A percentile compares a stretch with the other conserved stretches of the same genome.
Conservation (phyloP, 1,139 yeast genomes). For the Kurtzmaniella quercitrusa region DNA sequence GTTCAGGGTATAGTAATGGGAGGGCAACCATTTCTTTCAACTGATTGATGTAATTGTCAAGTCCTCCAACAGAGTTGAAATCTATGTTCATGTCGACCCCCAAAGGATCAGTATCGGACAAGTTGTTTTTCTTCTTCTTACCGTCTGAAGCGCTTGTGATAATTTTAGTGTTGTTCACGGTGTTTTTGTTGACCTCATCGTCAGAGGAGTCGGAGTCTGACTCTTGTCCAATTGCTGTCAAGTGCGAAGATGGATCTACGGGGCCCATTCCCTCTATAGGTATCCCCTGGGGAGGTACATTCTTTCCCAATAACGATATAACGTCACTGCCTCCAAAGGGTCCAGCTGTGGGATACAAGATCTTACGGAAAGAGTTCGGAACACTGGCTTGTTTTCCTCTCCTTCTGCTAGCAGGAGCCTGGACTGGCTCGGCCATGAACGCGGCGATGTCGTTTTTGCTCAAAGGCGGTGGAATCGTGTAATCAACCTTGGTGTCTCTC, state of each 20-base stretch:
- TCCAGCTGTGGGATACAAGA: constrained; percentile 91
- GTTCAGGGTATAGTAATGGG: constrained; percentile 90
- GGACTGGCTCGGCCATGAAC: constrained; percentile 10
- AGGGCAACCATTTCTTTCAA: constrained; percentile 95
- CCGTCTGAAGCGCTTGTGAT: constrained; percentile 34
- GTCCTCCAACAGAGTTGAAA: constrained; percentile 87
- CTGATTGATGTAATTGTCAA: constrained; percentile 85
- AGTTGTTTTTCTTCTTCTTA: constrained; percentile 54
- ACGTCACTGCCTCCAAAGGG: constrained; percentile 95
- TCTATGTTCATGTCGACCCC: constrained; percentile 93
- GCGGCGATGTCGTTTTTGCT: constrained; percentile 11
- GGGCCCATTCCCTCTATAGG: constrained; percentile 36
- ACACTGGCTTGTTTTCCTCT: constrained; percentile 28
- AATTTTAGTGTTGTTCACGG: constrained; percentile 21
- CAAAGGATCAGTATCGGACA: constrained; percentile 92
- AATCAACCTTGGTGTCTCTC: constrained; percentile 67
- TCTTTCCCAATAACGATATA: constrained; percentile 67
- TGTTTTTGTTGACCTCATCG: constrained; percentile 34
- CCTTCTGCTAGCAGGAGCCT: constrained; percentile 1
- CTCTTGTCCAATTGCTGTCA: constrained; percentile 46
- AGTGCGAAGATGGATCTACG: constrained; percentile 18
- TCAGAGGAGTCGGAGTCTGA: constrained; percentile 73
- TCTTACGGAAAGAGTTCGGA: constrained; percentile 49
- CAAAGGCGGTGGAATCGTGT: constrained; percentile 84
- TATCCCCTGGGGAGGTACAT: constrained; percentile 50